These are phyloP conservation scores for Neurospora pannonica DNA, from an alignment of 495 filamentous ascomycete species.

Conservation along the genomic window DNA sequence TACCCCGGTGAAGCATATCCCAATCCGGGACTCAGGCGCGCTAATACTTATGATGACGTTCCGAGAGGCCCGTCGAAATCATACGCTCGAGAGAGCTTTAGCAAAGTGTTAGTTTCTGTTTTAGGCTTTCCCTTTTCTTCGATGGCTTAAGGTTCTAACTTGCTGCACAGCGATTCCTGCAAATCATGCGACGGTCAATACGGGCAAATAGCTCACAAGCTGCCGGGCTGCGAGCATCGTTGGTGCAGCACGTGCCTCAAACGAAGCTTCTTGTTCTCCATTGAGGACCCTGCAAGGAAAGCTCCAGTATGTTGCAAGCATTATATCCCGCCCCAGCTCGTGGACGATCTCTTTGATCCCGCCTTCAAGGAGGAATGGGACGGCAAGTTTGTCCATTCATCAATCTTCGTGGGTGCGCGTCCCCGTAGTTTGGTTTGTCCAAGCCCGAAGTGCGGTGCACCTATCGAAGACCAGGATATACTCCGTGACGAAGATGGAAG, in stretches of 20 bases:
- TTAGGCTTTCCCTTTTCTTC: not conserved
- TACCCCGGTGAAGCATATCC: not conserved
- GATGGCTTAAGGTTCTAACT: not conserved
- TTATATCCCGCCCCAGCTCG: conserved; percentile 62
- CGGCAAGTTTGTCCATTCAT: conserved; percentile 62
- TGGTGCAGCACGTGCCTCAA: conserved; percentile 71
- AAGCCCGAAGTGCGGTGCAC: conserved; percentile 50
- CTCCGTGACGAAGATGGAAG: conserved; percentile 33
- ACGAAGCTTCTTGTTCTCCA: conserved; percentile 59
- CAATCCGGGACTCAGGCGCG: not conserved
- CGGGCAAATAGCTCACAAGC: conserved; percentile 3
- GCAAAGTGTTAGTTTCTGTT: not conserved
- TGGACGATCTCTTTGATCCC: conserved; percentile 61
- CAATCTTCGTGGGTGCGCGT: conserved; percentile 66
- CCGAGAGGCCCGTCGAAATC: not conserved
- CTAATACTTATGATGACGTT: not conserved
- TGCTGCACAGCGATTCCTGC: not conserved
- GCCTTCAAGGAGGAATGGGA: conserved; percentile 73
- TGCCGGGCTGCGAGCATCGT: conserved; percentile 51
- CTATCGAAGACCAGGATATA: conserved; percentile 63
- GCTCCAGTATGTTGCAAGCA: conserved; percentile 70
- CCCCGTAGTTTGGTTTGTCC: conserved; percentile 29
- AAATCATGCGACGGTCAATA: not conserved
- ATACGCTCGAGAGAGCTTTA: not conserved
- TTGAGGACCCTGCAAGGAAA: conserved; percentile 69